Conservation (phyloP, 805 yeast genomes). For the Wickerhamomyces kurtzmanii region DNA sequence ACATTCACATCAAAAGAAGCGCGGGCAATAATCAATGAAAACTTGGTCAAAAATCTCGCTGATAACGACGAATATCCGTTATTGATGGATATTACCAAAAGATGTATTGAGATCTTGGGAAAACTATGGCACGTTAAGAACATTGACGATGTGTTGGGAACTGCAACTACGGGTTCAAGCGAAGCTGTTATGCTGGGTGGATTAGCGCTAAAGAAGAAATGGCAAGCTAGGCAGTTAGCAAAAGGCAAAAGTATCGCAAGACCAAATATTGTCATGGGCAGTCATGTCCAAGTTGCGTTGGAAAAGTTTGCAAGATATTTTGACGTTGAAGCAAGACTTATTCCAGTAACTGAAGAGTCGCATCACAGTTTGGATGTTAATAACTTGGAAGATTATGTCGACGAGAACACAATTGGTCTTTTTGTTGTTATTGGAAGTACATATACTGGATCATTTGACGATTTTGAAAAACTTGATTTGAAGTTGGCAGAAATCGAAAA, state of each 20-base stretch:
- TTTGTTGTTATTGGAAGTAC: conserved; percentile 87
- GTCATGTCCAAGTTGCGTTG: conserved; percentile 88
- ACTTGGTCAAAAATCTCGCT: conserved; percentile 79
- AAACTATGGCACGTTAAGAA: conserved; percentile 55
- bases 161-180: conserved; percentile 90
- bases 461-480: conserved; percentile 50
- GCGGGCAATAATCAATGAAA: conserved; percentile 48
- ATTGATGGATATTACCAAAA: conserved; percentile 63
- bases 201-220: conserved; percentile 79
- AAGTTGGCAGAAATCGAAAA: conserved; percentile 61
- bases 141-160: conserved; percentile 50
- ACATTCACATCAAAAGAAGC: conserved; percentile 53
- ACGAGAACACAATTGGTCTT: conserved; percentile 89
- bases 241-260: conserved; percentile 48
- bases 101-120: conserved; percentile 75
- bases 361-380: conserved; percentile 57
- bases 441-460: conserved; percentile 87
- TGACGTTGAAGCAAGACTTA: conserved; percentile 77
- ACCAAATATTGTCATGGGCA: conserved; percentile 87
- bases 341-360: conserved; percentile 51
- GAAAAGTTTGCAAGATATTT: conserved; percentile 92
- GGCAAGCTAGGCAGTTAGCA: conserved; percentile 62
- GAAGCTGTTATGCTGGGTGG: conserved; percentile 95
- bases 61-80: conserved; percentile 93
- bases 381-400: conserved; percentile 53